Evolutionary conservation across 208 protist genomes (phyloP).

Genomic region (Crithidia mellificae): DNA sequence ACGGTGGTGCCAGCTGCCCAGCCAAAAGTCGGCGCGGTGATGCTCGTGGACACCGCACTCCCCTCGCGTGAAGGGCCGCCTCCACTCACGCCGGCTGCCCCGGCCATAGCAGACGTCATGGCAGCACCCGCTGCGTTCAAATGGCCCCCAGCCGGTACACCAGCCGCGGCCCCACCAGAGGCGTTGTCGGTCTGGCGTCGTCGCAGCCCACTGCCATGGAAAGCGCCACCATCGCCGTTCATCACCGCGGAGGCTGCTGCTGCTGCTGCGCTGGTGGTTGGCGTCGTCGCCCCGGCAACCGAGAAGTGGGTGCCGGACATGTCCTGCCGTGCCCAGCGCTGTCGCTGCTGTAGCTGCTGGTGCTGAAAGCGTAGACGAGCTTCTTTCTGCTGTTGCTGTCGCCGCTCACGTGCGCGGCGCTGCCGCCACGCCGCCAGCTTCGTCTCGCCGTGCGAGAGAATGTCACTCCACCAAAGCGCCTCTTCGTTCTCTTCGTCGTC

Average conservation of each 20-base stretch:
- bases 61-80: conserved; percentile 2
- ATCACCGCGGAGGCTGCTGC: no score
- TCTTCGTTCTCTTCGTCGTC: conserved; percentile 34
- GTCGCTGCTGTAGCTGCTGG: conserved; percentile 18
- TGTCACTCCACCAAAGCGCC: conserved; percentile 63
- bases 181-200: no score
- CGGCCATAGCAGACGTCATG: no score
- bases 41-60: conserved; percentile 4
- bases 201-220: no score
- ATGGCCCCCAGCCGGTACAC: no score
- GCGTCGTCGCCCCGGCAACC: no score
- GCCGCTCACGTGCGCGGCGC: conserved; percentile 19
- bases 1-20: neutral
- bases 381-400: conserved; percentile 18
- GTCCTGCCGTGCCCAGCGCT: conserved; percentile 8
- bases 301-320: no score
- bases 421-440: conserved; percentile 23
- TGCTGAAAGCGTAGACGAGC: conserved; percentile 17
- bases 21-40: neutral
- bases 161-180: no score
- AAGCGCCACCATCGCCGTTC: no score
- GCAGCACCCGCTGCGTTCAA: no score
- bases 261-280: no score
- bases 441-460: conserved; percentile 40
- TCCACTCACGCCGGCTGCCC: no score